Evolutionary conservation across 75 land plant species (phyloP).

Genomic region (Gnetum montanum): DNA sequence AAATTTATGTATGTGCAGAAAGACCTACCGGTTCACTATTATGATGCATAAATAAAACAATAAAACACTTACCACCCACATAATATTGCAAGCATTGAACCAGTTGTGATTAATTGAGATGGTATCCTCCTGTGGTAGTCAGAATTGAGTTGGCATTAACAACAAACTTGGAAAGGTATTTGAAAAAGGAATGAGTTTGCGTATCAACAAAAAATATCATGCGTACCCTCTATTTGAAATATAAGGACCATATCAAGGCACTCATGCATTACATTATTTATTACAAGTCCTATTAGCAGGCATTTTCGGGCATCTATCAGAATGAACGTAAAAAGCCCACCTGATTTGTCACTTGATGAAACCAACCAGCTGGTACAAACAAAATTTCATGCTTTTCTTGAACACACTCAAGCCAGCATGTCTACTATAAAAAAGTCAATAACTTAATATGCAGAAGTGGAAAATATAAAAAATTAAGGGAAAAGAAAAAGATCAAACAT

Average conservation of each 20-base stretch:
- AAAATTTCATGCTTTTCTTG: constrained; percentile 65
- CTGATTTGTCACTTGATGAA: constrained; percentile 86
- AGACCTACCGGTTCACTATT: background rate
- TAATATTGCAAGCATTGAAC: constrained; percentile 80
- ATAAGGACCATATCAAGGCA: too few relatives aligned
- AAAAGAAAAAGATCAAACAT: background rate
- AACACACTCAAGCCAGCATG: constrained; percentile 68
- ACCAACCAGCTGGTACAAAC: constrained; percentile 95
- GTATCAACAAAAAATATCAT: too few relatives aligned
- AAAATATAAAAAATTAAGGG: background rate
- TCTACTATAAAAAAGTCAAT: constrained; percentile 23
- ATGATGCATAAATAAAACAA: background rate
- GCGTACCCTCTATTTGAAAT: too few relatives aligned
- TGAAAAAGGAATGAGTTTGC: too few relatives aligned
- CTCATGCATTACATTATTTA: too few relatives aligned
- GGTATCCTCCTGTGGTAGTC: constrained; percentile 72
- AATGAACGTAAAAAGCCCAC: too few relatives aligned
- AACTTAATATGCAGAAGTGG: background rate
- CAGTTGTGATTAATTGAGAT: constrained; percentile 94
- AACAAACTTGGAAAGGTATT: too few relatives aligned
- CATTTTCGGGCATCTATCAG: too few relatives aligned
- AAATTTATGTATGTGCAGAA: background rate
- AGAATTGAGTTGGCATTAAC: too few relatives aligned
- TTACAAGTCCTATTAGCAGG: too few relatives aligned
- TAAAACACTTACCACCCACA: constrained; percentile 68